A percentile compares a stretch with the other conserved stretches of the same genome.
phyloP scores from a whole-genome alignment of 2,329 filamentous ascomycete genomes.

The Xylariaceae sp. region DNA sequence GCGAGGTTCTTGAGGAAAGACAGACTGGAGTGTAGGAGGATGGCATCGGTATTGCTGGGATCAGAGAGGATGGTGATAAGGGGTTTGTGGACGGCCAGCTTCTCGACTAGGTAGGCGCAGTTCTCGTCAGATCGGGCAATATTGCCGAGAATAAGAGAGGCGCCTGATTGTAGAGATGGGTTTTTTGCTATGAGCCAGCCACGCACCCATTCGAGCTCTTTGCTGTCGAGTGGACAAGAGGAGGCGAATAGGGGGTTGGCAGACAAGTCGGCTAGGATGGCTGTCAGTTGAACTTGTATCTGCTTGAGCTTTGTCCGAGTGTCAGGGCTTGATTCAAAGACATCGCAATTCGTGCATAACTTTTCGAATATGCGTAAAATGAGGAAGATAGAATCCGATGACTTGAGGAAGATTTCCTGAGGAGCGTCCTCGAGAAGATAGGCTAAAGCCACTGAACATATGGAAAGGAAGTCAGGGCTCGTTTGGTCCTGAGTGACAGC shows the following conservation, averaged over 20 bases:
- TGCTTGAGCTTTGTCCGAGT: conserved; percentile 43
- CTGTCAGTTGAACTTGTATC: conserved; percentile 47
- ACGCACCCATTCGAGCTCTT: conserved; percentile 39
- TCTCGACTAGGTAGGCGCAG: conserved; percentile 46
- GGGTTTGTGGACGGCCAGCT: conserved; percentile 39
- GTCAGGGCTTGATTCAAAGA: conserved; percentile 42
- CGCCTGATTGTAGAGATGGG: conserved; percentile 48
- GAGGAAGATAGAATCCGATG: conserved; percentile 34
- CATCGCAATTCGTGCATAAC: conserved; percentile 41
- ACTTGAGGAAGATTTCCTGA: conserved; percentile 44
- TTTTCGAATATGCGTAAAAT: conserved; percentile 47
- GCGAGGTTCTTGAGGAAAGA: conserved; percentile 62
- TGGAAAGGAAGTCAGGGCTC: conserved; percentile 48
- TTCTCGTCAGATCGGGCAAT: conserved; percentile 53
- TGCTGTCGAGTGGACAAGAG: conserved; percentile 39
- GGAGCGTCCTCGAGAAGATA: conserved; percentile 52
- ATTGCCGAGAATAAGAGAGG: conserved; percentile 58
- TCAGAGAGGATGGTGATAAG: conserved; percentile 44
- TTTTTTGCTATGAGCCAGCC: conserved; percentile 43
- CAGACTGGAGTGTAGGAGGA: conserved; percentile 52
- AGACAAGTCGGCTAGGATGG: conserved; percentile 47
- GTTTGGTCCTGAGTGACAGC: conserved; percentile 38
- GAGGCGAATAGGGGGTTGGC: conserved; percentile 43
- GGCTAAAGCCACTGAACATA: conserved; percentile 47
- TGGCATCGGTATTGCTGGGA: conserved; percentile 36